phyloP scores from a whole-genome alignment of 345 rosid genomes.

The Dipteronia dyeriana region DNA sequence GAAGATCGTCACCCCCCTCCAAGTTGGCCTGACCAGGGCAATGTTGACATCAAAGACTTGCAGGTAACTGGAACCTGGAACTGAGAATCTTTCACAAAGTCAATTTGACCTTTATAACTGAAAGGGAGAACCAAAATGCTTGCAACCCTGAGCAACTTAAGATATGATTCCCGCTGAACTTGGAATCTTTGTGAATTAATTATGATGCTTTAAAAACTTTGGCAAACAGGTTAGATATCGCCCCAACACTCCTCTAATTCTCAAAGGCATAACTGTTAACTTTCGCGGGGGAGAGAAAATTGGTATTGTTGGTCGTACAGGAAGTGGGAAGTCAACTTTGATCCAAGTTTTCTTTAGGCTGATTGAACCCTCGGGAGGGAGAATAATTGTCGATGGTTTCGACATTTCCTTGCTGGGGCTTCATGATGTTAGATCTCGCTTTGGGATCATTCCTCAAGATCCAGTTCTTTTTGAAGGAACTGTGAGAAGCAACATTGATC shows the following conservation, averaged over 20 bases:
- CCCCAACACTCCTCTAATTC: constrained; percentile 80
- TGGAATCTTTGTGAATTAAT: background rate
- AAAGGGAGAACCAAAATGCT: too few species aligned
- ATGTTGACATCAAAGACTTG: constrained; percentile 70
- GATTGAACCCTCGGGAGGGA: constrained; percentile 85
- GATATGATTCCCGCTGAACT: too few species aligned
- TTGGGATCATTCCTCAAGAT: constrained; percentile 95
- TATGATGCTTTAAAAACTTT: too few species aligned
- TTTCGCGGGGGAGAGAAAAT: constrained; percentile 85
- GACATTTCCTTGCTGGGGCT: constrained; percentile 71
- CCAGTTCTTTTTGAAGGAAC: constrained; percentile 97
- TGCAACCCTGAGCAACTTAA: too few species aligned
- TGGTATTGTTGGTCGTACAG: constrained; percentile 92
- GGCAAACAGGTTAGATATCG: constrained; percentile 77
- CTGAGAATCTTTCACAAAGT: background rate
- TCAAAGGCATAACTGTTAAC: constrained; percentile 75
- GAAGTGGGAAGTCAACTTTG: constrained; percentile 92
- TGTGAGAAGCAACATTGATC: constrained; percentile 89
- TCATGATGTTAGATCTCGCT: constrained; percentile 89
- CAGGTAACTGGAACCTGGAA: constrained; percentile 51
- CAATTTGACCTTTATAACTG: too few species aligned
- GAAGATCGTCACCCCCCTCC: constrained; percentile 60
- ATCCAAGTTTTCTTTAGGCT: constrained; percentile 88
- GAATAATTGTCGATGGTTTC: constrained; percentile 73
- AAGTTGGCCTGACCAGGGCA: constrained; percentile 75